Percentiles rank a stretch among this genome's conserved stretches.
Evolutionary conservation across 352 stramenopile genomes (phyloP).

Genomic region (Phytophthora pini): DNA sequence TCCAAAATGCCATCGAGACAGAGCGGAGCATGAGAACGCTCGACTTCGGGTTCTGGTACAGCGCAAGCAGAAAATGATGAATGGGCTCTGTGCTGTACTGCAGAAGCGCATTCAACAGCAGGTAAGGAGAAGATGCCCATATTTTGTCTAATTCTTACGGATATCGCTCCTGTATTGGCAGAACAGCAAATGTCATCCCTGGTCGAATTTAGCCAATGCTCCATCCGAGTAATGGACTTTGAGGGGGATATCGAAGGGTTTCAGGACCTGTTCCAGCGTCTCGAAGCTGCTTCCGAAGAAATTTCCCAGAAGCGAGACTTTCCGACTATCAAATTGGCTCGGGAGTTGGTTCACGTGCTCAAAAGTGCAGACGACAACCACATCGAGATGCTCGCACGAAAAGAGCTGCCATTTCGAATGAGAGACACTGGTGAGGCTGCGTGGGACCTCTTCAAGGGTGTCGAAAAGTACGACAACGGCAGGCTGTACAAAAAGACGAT

Average conservation of each 20-base stretch:
- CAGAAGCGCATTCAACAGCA: slow-evolving; percentile 10
- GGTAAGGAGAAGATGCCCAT: not conserved
- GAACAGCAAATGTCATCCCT: not conserved
- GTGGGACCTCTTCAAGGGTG: slow-evolving; percentile 32
- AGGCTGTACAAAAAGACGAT: slow-evolving; percentile 18
- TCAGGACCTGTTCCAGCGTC: slow-evolving; percentile 22
- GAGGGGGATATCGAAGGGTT: slow-evolving; percentile 31
- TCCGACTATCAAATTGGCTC: not conserved
- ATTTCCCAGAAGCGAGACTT: slow-evolving; percentile 14
- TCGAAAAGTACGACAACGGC: slow-evolving; percentile 28
- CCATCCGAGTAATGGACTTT: slow-evolving; percentile 13
- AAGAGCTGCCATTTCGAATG: slow-evolving; percentile 27
- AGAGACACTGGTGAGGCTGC: slow-evolving; percentile 15
- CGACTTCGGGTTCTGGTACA: slow-evolving; percentile 26
- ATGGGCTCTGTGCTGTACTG: slow-evolving; percentile 6
- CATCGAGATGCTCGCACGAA: slow-evolving; percentile 21
- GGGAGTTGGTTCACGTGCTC: slow-evolving; percentile 16
- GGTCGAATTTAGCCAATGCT: not conserved
- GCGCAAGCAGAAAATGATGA: slow-evolving; percentile 25
- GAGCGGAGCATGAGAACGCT: slow-evolving; percentile 27
- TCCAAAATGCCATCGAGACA: slow-evolving; percentile 2
- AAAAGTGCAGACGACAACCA: slow-evolving; percentile 10
- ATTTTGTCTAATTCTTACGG: no score
- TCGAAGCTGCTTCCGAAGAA: slow-evolving; percentile 30
- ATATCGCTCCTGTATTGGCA: not conserved